Base-by-base conservation (phyloP, 805 yeast species). In the Helenozyma rhizophorensis region DNA sequence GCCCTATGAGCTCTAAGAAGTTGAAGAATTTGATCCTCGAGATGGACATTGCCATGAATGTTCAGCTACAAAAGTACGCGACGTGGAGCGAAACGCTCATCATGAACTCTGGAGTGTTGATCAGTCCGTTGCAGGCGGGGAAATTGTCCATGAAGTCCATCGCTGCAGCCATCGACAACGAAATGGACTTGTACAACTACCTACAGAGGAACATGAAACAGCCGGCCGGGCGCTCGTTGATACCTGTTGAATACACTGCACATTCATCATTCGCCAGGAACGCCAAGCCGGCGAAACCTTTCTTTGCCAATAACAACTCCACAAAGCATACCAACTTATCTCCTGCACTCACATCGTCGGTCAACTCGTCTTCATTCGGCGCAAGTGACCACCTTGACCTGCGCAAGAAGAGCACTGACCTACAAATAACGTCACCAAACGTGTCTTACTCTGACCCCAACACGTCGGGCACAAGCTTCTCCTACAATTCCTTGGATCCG, bases 51-150 rank as follows among this genome's bases (percentile, higher is more conserved):
- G 97, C 97, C 8, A 65, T 90, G 70, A 77, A 86, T 40, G 76
- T 89, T 32, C 96, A 90, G 58, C 65, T 93, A 35, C 90, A 85
- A 48, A 87, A 88, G 53, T 90, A 82, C 56, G 81, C 97, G 3
- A 84, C 90, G 19, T 83, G 86, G 71, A 76, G 80, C 32, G 97
- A 90, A 60, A 84, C 86, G 14, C 70, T 84, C 36, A 72, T 85
- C 12, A 73, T 93, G 62, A 88, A 89, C 50, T 72, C 84, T 13
- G 97, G 97, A 17, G 83, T 88, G 25, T 77, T 83, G 39, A 70
- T 93, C 4, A 65, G 83, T 29, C 97, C 97, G 2, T 62, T 90
- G 30, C 66, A 67, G n/a, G 50, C 65, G 13, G 51, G 48, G 14
- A 72, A 72, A 35, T 58, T 61, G n/a, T 80, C 96, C 4, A 80